Percentiles rank a stretch among this genome's conserved stretches.
Evolutionary conservation across 2,329 filamentous ascomycete genomes (phyloP).

Genomic region (Aspergillus vadensis): DNA sequence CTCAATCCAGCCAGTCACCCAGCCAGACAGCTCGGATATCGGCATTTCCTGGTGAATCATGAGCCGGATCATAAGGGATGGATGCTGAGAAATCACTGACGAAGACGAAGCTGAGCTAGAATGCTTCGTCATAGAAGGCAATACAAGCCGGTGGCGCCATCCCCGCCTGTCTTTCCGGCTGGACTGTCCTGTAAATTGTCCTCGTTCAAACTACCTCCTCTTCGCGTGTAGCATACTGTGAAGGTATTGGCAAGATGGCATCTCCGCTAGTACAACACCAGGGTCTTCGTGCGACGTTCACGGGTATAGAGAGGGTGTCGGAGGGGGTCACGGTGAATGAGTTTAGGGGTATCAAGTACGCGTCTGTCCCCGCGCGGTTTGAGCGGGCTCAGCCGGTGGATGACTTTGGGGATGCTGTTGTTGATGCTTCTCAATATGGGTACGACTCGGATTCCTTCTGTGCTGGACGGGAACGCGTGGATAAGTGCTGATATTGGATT

Average conservation of each 20-base stretch:
- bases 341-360: slow-evolving; percentile 38
- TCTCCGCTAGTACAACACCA: slow-evolving; percentile 26
- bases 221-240: too few relatives aligned
- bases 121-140: neutral
- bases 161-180: neutral
- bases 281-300: slow-evolving; percentile 30
- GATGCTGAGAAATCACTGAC: neutral
- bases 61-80: neutral
- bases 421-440: slow-evolving; percentile 40
- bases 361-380: slow-evolving; percentile 32
- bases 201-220: neutral
- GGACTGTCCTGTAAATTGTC: too few relatives aligned
- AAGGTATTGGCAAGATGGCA: slow-evolving; percentile 20
- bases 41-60: slow-evolving; percentile 14
- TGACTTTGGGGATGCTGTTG: slow-evolving; percentile 28
- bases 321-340: slow-evolving; percentile 25
- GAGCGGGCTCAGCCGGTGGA: slow-evolving; percentile 30
- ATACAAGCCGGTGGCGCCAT: neutral
- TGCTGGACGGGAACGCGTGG: too few relatives aligned
- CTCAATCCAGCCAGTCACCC: neutral
- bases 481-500: neutral
- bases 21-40: slow-evolving; percentile 4
- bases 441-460: slow-evolving; percentile 9
- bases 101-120: neutral
- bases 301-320: slow-evolving; percentile 22